Percentiles rank a stretch among this genome's conserved stretches.
Conservation (phyloP, 768 basidiomycete species). For the Lactarius quietus region DNA sequence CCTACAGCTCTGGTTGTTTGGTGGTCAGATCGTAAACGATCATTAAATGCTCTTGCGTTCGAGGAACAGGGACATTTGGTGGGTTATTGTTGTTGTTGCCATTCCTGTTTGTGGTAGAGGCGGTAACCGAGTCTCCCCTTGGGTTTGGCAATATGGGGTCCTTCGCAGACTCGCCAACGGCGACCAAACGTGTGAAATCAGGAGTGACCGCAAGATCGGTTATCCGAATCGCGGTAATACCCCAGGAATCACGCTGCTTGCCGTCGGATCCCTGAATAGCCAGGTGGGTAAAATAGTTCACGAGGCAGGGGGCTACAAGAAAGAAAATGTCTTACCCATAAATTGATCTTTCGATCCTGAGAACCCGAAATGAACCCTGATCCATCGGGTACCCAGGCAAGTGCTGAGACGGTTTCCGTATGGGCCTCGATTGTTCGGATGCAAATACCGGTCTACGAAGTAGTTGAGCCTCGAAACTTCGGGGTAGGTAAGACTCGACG, state of each 20-base stretch:
- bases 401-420: constrained; percentile 76
- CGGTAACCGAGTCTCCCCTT: constrained; percentile 28
- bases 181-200: constrained; percentile 77
- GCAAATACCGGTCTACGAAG: constrained; percentile 65
- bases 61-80: constrained; percentile 35
- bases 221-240: constrained; percentile 68
- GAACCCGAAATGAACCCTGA: constrained; percentile 88
- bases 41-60: constrained; percentile 55
- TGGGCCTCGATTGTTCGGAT: constrained; percentile 66
- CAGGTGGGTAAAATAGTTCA: constrained; percentile 21
- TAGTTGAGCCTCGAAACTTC: constrained; percentile 13
- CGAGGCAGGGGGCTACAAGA: constrained; percentile 10
- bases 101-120: constrained; percentile 29
- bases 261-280: constrained; percentile 65
- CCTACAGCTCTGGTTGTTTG: constrained; percentile 63
- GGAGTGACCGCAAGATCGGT: constrained; percentile 86
- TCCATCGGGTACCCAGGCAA: constrained; percentile 86
- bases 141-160: constrained; percentile 17
- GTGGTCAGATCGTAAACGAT: constrained; percentile 74
- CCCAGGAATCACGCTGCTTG: constrained; percentile 66
- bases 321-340: constrained; percentile 60
- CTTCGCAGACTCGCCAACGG: constrained; percentile 65
- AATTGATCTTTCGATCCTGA: constrained; percentile 76
- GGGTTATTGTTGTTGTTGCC: constrained; percentile 27
- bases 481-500: constrained; percentile 13